phyloP scores from a whole-genome alignment of 1,139 yeast genomes.

The Geotrichum bryndzae region DNA sequence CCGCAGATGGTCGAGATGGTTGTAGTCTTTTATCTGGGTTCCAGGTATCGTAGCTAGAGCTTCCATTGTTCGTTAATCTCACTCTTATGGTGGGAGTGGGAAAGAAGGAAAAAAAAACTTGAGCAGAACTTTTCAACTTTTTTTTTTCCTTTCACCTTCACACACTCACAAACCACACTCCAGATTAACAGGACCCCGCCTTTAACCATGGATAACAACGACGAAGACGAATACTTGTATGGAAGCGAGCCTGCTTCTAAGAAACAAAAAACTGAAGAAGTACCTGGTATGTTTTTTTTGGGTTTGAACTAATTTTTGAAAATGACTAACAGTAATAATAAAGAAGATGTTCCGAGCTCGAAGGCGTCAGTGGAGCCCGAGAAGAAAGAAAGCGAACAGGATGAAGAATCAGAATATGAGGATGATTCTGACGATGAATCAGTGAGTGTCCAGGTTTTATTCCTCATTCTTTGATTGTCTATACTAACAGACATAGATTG shows the following conservation, averaged over 20 bases:
- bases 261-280: conserved; percentile 28
- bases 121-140: neutral
- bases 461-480: neutral
- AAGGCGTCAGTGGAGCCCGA: neutral
- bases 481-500: conserved; percentile 38
- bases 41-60: conserved; percentile 85
- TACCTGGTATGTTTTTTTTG: neutral
- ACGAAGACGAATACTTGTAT: conserved; percentile 80
- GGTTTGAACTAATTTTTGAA: neutral
- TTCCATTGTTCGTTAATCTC: conserved; percentile 3
- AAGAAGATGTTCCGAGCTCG: neutral
- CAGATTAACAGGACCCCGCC: neutral
- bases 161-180: neutral
- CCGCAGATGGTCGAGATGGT: conserved; percentile 44
- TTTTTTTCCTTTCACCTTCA: neutral
- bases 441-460: neutral
- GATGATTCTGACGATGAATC: conserved; percentile 21
- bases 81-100: neutral
- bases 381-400: conserved; percentile 1
- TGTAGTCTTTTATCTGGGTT: conserved; percentile 48
- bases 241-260: conserved; percentile 59
- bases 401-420: conserved; percentile 17
- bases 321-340: conserved; percentile 17
- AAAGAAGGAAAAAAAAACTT: neutral
- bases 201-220: conserved; percentile 30